These are phyloP conservation scores for Didymellaceae sp. DNA, from an alignment of 2,329 filamentous ascomycete genomes.

Conservation along the genomic window DNA sequence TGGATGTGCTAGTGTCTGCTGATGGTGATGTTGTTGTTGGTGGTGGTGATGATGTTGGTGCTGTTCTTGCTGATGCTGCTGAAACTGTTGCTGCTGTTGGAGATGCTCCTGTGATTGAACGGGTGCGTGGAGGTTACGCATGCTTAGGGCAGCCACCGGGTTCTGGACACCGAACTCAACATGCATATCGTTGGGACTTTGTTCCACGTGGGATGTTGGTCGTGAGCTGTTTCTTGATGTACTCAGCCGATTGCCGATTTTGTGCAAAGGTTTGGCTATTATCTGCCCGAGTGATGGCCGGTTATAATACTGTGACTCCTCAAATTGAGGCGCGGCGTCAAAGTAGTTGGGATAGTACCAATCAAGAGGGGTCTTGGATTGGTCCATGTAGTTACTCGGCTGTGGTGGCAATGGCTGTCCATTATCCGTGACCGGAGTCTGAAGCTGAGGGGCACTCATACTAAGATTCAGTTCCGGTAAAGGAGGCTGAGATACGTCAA, in stretches of 20 bases:
- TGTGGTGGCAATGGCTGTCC: conserved; percentile 29
- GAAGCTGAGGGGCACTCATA: conserved; percentile 30
- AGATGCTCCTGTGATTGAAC: conserved; percentile 21
- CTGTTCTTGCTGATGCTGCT: conserved; percentile 26
- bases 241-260: conserved; percentile 39
- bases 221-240: conserved; percentile 34
- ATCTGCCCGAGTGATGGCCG: conserved; percentile 45
- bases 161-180: conserved; percentile 34
- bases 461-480: conserved; percentile 36
- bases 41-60: conserved; percentile 24
- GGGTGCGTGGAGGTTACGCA: conserved; percentile 23
- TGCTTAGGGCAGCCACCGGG: conserved; percentile 25
- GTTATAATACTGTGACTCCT: conserved; percentile 47
- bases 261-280: conserved; percentile 43
- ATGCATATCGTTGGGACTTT: conserved; percentile 28
- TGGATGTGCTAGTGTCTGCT: conserved; percentile 30
- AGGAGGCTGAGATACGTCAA: conserved; percentile 37
- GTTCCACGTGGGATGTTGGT: conserved; percentile 32
- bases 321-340: conserved; percentile 42
- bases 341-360: conserved; percentile 47
- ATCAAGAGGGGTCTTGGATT: conserved; percentile 35
- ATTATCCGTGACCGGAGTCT: conserved; percentile 29
- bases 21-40: conserved; percentile 18
- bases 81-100: conserved; percentile 26
- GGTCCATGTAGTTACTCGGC: conserved; percentile 35